Percentiles rank a stretch among this genome's conserved stretches.
Conservation (phyloP, 345 rosid species). For the Ceriops zippeliana region DNA sequence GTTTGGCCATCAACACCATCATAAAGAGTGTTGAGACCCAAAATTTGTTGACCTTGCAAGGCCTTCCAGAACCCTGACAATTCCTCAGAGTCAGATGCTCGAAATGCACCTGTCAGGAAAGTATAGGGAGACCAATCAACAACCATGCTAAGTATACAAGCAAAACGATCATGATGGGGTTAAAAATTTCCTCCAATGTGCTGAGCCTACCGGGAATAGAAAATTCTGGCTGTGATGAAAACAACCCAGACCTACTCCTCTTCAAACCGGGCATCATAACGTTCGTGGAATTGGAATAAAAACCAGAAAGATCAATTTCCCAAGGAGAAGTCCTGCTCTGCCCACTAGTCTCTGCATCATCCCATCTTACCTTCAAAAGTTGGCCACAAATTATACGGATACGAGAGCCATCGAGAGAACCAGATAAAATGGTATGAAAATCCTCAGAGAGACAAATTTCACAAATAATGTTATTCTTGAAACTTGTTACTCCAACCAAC, state of each 20-base stretch:
- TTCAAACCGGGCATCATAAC: slow-evolving; percentile 58
- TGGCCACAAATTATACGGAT: neutral
- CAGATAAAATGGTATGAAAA: neutral
- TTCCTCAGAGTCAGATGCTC: slow-evolving; percentile 80
- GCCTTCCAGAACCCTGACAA: slow-evolving; percentile 90
- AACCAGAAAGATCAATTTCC: slow-evolving; percentile 82
- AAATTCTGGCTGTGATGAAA: slow-evolving; percentile 62
- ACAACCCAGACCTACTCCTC: slow-evolving; percentile 74
- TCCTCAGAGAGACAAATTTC: too few relatives aligned
- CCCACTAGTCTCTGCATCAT: slow-evolving; percentile 55
- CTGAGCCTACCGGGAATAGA: slow-evolving; percentile 56
- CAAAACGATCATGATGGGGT: neutral
- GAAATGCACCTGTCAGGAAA: slow-evolving; percentile 58
- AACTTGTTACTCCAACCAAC: neutral
- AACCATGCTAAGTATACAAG: neutral
- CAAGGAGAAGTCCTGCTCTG: slow-evolving; percentile 86
- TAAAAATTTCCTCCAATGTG: neutral
- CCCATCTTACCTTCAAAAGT: slow-evolving; percentile 81
- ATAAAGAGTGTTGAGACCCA: slow-evolving; percentile 52
- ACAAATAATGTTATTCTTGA: neutral
- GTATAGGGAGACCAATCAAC: neutral
- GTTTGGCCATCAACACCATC: slow-evolving; percentile 45
- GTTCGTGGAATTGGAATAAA: slow-evolving; percentile 47
- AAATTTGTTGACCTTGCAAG: slow-evolving; percentile 99
- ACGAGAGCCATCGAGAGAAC: neutral